A percentile compares a stretch with the other conserved stretches of the same genome.
phyloP scores from a whole-genome alignment of 371 early-diverging fungal species.

The Lichtheimia ramosa region DNA sequence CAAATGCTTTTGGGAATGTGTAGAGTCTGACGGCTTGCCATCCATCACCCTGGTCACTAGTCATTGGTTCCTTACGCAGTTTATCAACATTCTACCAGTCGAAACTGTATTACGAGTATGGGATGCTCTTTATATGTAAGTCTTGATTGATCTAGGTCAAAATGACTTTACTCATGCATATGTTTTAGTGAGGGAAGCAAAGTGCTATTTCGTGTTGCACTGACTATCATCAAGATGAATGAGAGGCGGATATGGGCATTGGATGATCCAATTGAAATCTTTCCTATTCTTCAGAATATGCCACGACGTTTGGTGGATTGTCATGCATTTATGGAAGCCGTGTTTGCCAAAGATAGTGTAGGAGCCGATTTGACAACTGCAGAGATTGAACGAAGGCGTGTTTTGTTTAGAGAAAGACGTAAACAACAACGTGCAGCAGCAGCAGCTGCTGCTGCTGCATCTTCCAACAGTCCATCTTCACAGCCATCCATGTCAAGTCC shows the following conservation, averaged over 20 bases:
- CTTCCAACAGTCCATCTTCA: not conserved
- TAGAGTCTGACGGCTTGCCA: constrained; percentile 57
- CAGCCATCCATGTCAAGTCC: not conserved
- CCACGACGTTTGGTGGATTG: constrained; percentile 70
- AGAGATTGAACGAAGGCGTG: constrained; percentile 51
- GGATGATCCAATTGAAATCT: constrained; percentile 67
- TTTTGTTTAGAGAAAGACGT: constrained; percentile 37
- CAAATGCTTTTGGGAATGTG: constrained; percentile 54
- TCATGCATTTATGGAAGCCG: constrained; percentile 62
- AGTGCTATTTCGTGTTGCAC: constrained; percentile 73
- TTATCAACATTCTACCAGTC: constrained; percentile 76
- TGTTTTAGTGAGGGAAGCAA: constrained; percentile 69
- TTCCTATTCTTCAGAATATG: constrained; percentile 63
- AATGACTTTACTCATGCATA: not conserved
- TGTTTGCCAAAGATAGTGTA: constrained; percentile 40
- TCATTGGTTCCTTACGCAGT: constrained; percentile 85
- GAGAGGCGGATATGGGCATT: constrained; percentile 61
- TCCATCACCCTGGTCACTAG: constrained; percentile 75
- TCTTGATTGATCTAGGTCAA: not conserved
- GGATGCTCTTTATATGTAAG: constrained; percentile 81
- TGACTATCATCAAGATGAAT: constrained; percentile 74
- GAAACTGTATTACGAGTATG: constrained; percentile 80
- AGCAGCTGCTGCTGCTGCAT: not conserved
- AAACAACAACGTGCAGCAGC: constrained; percentile 15
- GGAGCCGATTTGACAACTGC: constrained; percentile 40